phyloP scores from a whole-genome alignment of 1,284 basidiomycete genomes.

The Neonothopanus nambi region DNA sequence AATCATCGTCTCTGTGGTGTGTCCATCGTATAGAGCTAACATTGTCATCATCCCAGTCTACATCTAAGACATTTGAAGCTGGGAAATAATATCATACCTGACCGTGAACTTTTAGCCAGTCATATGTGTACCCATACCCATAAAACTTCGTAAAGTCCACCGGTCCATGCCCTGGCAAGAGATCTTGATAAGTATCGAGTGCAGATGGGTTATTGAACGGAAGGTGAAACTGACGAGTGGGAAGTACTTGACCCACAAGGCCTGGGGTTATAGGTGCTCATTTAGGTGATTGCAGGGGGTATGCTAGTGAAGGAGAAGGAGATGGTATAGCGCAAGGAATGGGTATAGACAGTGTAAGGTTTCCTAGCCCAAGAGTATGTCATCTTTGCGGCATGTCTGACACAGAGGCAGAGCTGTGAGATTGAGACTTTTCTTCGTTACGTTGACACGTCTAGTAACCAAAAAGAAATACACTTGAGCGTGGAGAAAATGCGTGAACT shows the following conservation, averaged over 20 bases:
- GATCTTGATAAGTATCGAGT: constrained; percentile 15
- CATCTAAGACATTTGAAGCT: not conserved
- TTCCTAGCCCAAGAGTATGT: constrained; percentile 5
- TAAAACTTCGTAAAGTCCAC: constrained; percentile 16
- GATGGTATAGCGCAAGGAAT: constrained; percentile 25
- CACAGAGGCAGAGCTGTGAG: constrained; percentile 26
- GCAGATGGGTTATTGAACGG: constrained; percentile 21
- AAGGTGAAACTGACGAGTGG: constrained; percentile 27
- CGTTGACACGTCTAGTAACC: no score
- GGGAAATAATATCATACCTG: constrained; percentile 2
- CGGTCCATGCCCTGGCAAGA: constrained; percentile 15
- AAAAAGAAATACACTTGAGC: no score
- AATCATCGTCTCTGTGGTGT: not conserved
- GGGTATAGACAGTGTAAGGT: constrained; percentile 13
- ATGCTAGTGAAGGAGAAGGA: constrained; percentile 20
- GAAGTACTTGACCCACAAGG: constrained; percentile 23
- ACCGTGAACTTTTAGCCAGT: not conserved
- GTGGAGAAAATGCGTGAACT: no score
- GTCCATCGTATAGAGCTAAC: constrained; percentile 9
- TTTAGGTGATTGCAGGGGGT: constrained; percentile 8
- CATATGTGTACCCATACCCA: not conserved
- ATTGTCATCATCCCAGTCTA: not conserved
- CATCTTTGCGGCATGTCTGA: constrained; percentile 13
- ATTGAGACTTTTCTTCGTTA: no score
- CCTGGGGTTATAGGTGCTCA: constrained; percentile 23